A percentile compares a stretch with the other conserved stretches of the same genome.
Conservation (phyloP, 805 yeast genomes). For the Lachancea sp. region DNA sequence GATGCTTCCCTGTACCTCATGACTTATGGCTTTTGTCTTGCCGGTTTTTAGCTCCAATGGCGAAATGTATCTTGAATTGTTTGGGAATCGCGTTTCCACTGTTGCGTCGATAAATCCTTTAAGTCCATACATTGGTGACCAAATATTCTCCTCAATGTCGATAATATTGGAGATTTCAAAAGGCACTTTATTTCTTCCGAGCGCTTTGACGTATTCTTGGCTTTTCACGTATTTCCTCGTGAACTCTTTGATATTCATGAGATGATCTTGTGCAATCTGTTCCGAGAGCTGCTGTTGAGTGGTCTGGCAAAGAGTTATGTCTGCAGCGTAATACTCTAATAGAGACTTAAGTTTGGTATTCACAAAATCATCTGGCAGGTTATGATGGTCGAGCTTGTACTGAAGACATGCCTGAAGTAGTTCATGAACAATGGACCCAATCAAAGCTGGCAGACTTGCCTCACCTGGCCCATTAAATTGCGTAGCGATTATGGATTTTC, state of each 20-base stretch:
- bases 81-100: slow-evolving; percentile 48
- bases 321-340: slow-evolving; percentile 40
- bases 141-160: slow-evolving; percentile 83
- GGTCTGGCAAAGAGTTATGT: slow-evolving; percentile 51
- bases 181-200: slow-evolving; percentile 22
- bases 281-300: slow-evolving; percentile 39
- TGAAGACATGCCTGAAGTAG: slow-evolving; percentile 50
- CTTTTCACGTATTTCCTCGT: slow-evolving; percentile 39
- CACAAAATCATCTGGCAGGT: slow-evolving; percentile 25
- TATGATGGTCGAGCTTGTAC: slow-evolving; percentile 25
- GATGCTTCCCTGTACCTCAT: slow-evolving; percentile 80
- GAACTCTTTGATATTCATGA: slow-evolving; percentile 50
- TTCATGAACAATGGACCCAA: slow-evolving; percentile 81
- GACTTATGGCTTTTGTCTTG: slow-evolving; percentile 49
- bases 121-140: slow-evolving; percentile 87
- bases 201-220: too few relatives aligned
- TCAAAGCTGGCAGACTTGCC: slow-evolving; percentile 54
- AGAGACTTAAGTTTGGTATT: slow-evolving; percentile 34
- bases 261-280: slow-evolving; percentile 41
- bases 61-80: slow-evolving; percentile 44
- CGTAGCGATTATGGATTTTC: slow-evolving; percentile 59
- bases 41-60: slow-evolving; percentile 95
- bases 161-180: slow-evolving; percentile 48
- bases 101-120: slow-evolving; percentile 90
- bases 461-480: slow-evolving; percentile 58